phyloP scores from a whole-genome alignment of 352 stramenopile species.

The Aphanomyces invadans region DNA sequence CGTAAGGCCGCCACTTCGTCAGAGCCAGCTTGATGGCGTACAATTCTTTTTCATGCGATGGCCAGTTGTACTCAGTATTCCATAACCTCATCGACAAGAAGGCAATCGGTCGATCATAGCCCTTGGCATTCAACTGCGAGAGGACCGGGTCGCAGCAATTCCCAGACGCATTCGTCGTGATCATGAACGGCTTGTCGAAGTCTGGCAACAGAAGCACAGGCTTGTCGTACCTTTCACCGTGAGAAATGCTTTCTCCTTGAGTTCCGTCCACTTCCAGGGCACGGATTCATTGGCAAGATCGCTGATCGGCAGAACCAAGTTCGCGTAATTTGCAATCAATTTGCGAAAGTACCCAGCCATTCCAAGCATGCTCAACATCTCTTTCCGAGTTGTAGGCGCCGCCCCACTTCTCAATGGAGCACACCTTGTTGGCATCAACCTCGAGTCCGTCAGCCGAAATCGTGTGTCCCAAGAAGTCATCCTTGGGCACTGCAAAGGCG shows the following conservation, averaged over 20 bases:
- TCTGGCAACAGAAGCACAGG: background rate
- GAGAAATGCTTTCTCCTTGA: background rate
- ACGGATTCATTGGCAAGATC: constrained; percentile 23
- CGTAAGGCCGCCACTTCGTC: constrained; percentile 27
- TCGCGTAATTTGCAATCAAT: constrained; percentile 25
- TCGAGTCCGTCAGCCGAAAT: constrained; percentile 8
- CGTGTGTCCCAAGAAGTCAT: constrained; percentile 25
- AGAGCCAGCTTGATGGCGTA: constrained; percentile 27
- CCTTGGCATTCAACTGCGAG: constrained; percentile 6
- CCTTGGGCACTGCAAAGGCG: constrained; percentile 8
- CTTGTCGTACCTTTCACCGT: background rate
- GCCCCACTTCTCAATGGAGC: constrained; percentile 21
- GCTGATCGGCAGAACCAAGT: constrained; percentile 24
- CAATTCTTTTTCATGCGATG: constrained; percentile 26
- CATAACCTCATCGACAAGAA: constrained; percentile 30
- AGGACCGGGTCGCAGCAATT: constrained; percentile 21
- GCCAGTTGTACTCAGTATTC: constrained; percentile 20
- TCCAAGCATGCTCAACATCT: constrained; percentile 27
- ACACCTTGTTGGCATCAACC: constrained; percentile 22
- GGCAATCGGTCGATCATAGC: constrained; percentile 26
- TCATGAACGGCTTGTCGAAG: background rate
- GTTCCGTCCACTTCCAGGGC: constrained; percentile 20
- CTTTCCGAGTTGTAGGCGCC: constrained; percentile 15
- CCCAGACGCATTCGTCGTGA: constrained; percentile 30
- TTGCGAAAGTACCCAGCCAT: constrained; percentile 27